These are phyloP conservation scores for Kodamaea jinghongensis DNA, from an alignment of 805 yeast genomes.

Conservation along the genomic window DNA sequence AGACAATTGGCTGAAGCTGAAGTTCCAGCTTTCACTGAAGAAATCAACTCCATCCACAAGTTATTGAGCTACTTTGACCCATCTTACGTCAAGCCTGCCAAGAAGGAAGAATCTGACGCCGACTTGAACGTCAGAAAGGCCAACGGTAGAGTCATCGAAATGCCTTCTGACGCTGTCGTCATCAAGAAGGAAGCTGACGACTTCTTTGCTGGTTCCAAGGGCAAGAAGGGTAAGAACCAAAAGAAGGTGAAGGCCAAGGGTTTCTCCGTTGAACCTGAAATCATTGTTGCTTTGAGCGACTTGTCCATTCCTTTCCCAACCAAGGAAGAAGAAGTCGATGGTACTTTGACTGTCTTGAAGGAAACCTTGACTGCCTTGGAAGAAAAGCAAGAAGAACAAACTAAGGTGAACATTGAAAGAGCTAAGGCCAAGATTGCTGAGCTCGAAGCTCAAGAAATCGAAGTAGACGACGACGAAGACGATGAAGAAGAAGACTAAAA, in stretches of 20 bases:
- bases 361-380: conserved; percentile 67
- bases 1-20: conserved; percentile 70
- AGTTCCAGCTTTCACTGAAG: conserved; percentile 78
- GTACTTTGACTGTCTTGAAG: conserved; percentile 64
- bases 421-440: conserved; percentile 77
- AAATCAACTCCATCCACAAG: conserved; percentile 72
- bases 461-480: conserved; percentile 27
- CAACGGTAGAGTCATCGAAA: conserved; percentile 50
- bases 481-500: conserved; percentile 41
- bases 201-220: conserved; percentile 48
- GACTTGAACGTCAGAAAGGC: conserved; percentile 19
- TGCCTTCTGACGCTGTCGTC: conserved; percentile 63
- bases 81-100: conserved; percentile 58
- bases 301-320: conserved; percentile 78
- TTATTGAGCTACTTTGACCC: conserved; percentile 78
- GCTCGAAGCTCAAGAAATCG: conserved; percentile 50
- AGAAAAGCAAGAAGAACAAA: conserved; percentile 75
- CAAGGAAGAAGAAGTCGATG: conserved; percentile 64
- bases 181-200: conserved; percentile 62
- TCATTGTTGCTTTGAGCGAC: conserved; percentile 72
- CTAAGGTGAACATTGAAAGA: conserved; percentile 68
- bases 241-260: conserved; percentile 53
- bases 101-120: conserved; percentile 21
- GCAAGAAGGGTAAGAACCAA: conserved; percentile 43
- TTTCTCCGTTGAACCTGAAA: conserved; percentile 76